Base-by-base conservation (phyloP, 805 yeast genomes). In the Yamadazyma laniorum region DNA sequence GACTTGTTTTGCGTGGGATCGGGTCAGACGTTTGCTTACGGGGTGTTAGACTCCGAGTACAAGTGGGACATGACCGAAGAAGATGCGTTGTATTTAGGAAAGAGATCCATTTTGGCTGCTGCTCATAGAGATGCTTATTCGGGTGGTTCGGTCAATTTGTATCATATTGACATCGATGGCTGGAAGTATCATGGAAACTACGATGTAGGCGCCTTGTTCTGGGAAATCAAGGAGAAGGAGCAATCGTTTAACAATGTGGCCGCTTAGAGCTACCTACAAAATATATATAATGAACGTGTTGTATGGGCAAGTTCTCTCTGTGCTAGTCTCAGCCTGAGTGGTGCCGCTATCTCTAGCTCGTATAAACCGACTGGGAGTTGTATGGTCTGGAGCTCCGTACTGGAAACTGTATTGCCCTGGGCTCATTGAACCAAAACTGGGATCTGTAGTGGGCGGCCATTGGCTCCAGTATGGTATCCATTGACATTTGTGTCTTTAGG, bases 11-110 rank as follows among this genome's bases (percentile, higher is more conserved):
- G 96, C 72, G 99, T 93, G 22, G 99, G 99, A 32, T 91, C 98
- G 1, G 99, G 99, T 65, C 99, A 93, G 70, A 93, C 99, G 2
- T 93, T 93, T 67, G 99, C 99, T 7, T 93, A 93, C 58, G 99
- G 99, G 74, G 99, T 93, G 16, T 73, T 93, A 49, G 99, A 93
- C 61, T 79, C 95, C 23, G 90, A 86, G 53, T 86, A 88, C 66
- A 77, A 75, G 52, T 89, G 96, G 96, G 97, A 93, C 56, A 67
- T 93, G 45, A 61, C 87, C 2, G 91, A 86, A 3, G 98, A 93
- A 47, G 98, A 93, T 47, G 98, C 98, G 3, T 74, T 93, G 47
- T 85, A 85, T 55, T 74, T 93, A 49, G 99, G 99, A 50, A 90
- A 90, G 67, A 81, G 99, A 65, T 83, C 95, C 32, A 93, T 93